phyloP scores from a whole-genome alignment of 176 grass and related monocot species.

The Rhipidocladum racemiflorum region DNA sequence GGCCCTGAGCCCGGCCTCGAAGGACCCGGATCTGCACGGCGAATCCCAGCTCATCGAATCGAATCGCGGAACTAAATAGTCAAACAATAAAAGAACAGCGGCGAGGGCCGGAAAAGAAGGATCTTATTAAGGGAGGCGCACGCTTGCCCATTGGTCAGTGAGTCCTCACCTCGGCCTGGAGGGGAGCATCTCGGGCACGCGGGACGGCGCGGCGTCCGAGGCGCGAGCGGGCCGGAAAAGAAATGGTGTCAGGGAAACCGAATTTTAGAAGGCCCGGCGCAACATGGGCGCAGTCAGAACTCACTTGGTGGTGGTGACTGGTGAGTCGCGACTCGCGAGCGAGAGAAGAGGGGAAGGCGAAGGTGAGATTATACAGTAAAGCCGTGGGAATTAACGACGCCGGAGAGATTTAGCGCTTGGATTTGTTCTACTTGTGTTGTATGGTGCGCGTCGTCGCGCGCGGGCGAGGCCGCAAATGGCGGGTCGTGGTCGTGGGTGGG shows the following conservation, averaged over 20 bases:
- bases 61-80: slow-evolving; percentile 38
- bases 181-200: slow-evolving; percentile 42
- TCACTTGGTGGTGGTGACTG: no score
- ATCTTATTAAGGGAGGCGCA: slow-evolving; percentile 16
- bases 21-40: slow-evolving; percentile 52
- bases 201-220: slow-evolving; percentile 38
- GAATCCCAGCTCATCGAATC: slow-evolving; percentile 41
- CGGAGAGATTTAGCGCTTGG: background rate
- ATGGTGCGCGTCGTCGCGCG: background rate
- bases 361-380: background rate
- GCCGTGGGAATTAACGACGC: background rate
- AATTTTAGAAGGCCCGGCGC: slow-evolving; percentile 20
- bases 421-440: background rate
- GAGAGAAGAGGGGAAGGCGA: background rate
- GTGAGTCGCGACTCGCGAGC: no score
- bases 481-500: slow-evolving; percentile 4
- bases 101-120: slow-evolving; percentile 43
- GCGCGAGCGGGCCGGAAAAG: background rate
- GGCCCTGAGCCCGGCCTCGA: slow-evolving; percentile 43
- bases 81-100: slow-evolving; percentile 34
- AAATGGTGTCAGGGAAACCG: slow-evolving; percentile 25
- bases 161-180: slow-evolving; percentile 39
- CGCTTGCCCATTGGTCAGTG: background rate
- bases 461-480: slow-evolving; percentile 37
- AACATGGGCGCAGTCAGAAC: slow-evolving; percentile 25